These are phyloP conservation scores for Cyclotella baltica DNA, from an alignment of 108 stramenopile species.

Conservation along the genomic window DNA sequence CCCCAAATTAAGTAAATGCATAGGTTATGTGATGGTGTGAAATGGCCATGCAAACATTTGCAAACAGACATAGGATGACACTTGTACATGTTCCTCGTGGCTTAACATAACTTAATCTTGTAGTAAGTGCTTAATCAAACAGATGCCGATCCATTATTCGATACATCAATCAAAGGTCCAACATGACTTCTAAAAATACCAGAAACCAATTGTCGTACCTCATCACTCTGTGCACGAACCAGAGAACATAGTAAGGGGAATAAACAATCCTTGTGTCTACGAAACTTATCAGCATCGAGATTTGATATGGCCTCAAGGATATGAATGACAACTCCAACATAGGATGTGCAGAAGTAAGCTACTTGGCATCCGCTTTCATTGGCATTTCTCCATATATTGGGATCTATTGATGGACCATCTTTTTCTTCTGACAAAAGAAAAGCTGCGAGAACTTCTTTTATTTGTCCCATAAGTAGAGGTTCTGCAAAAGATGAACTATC, in stretches of 20 bases:
- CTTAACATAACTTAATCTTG: no score
- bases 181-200: constrained; percentile 68
- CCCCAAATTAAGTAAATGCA: no score
- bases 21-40: no score
- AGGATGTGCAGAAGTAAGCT: constrained; percentile 85
- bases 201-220: constrained; percentile 77
- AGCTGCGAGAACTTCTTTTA: constrained; percentile 67
- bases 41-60: no score
- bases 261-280: constrained; percentile 57
- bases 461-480: constrained; percentile 62
- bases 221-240: constrained; percentile 75
- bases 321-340: constrained; percentile 76
- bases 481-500: constrained; percentile 69
- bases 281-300: constrained; percentile 63
- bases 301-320: constrained; percentile 67
- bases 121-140: neutral
- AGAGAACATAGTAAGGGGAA: constrained; percentile 80
- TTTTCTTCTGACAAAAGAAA: constrained; percentile 76
- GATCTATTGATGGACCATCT: constrained; percentile 73
- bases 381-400: constrained; percentile 80
- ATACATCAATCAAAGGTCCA: constrained; percentile 54
- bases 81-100: no score
- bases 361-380: constrained; percentile 83
- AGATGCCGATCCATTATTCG: neutral
- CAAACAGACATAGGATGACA: no score